Base-by-base conservation (phyloP, 2,329 filamentous ascomycete species). In the Hypoxylon rubiginosum region DNA sequence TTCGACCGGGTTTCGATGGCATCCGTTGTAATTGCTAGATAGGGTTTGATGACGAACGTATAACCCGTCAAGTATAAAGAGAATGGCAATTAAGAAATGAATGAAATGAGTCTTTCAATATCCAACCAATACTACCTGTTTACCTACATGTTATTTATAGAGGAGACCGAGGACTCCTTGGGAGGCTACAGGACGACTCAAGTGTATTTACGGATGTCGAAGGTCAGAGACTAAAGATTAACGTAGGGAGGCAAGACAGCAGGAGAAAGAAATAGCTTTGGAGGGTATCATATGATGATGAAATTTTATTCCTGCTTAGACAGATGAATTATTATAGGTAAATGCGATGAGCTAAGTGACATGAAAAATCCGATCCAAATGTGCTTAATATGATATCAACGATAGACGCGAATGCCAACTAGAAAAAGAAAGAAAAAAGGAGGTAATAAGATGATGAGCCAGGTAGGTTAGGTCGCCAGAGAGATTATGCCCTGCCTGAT, bases 311-410 rank as follows among this genome's bases (percentile, higher is more conserved):
- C 45, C 58, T 26, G 19, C 15, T 51, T 30, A 32, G 30, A 26
- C 17, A 30, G 45, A 46, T 56, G 28, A 19, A 46, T 43, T 56
- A 60, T 45, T 53, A 64, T 32, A n/a, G n/a, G 17, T 57, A 56
- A 24, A 53, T 55, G 26, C 24, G n/a, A 15, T 43, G 52, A 9
- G 17, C 45, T 50, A 51, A 62, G 64, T 43, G 59, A 53, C 46
- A 45, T 26, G n/a, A 52, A 45, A 32, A 48, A 49, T 19, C 39
- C n/a, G 6, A 19, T 43, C n/a, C n/a, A 17, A 43, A 43, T 43
- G 19, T 43, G 39, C n/a, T n/a, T 9, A 43, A 43, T 19, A 43
- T 19, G n/a, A 43, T 43, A 19, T 43, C n/a, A 43, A 43, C 39
- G 39, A 43, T 17, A 43, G 39, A 43, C 39, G 39, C 5, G 39